Conservation (phyloP, 768 basidiomycete species). For the Naganishia randhawae region DNA sequence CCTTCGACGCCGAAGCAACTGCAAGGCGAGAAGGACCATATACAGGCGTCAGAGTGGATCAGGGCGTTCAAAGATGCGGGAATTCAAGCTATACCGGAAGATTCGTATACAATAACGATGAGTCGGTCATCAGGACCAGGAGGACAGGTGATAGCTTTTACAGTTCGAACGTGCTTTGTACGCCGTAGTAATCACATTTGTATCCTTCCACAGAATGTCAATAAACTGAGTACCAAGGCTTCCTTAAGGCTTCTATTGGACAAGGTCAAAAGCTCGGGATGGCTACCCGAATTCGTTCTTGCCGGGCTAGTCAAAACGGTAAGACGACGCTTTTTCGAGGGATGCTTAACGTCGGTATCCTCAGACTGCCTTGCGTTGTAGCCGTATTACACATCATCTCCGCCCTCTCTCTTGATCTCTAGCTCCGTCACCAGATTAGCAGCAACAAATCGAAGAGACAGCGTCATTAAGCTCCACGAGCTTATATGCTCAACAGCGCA, state of each 20-base stretch:
- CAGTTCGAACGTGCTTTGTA: neutral
- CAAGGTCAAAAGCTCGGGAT: slow-evolving; percentile 24
- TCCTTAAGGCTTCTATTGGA: slow-evolving; percentile 32
- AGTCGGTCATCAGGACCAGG: slow-evolving; percentile 45
- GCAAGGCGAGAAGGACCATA: slow-evolving; percentile 18
- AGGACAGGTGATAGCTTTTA: slow-evolving; percentile 41
- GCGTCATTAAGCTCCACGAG: slow-evolving; percentile 35
- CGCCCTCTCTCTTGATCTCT: slow-evolving; percentile 39
- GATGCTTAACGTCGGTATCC: neutral
- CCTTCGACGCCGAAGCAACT: neutral
- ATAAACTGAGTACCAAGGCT: slow-evolving; percentile 50
- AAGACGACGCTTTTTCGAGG: slow-evolving; percentile 17
- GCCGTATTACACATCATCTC: slow-evolving; percentile 41
- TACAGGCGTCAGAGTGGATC: slow-evolving; percentile 19
- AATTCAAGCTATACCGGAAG: slow-evolving; percentile 39
- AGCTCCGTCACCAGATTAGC: slow-evolving; percentile 40
- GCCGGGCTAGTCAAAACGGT: slow-evolving; percentile 36
- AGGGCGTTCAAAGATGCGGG: slow-evolving; percentile 21
- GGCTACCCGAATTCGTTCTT: slow-evolving; percentile 43
- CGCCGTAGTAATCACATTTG: neutral
- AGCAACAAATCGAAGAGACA: slow-evolving; percentile 34
- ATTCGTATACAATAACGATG: slow-evolving; percentile 34
- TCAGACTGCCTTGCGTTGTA: slow-evolving; percentile 1
- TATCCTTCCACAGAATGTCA: slow-evolving; percentile 43
- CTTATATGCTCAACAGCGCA: slow-evolving; percentile 33